Evolutionary conservation across 306 rosid genomes (phyloP).

Genomic region (Rosa lucieae): DNA sequence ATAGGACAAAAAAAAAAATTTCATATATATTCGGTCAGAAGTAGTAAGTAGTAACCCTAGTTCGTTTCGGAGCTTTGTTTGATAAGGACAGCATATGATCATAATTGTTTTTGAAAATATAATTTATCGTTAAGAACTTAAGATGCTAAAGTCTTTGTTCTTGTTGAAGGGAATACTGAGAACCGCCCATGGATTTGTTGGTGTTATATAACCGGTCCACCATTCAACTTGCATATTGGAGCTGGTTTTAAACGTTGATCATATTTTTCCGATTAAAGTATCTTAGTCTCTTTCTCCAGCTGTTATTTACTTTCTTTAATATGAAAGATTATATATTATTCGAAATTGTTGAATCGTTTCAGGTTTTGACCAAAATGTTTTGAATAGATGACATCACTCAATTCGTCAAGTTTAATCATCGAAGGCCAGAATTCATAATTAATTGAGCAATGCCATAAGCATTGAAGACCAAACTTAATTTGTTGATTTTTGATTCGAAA

Average conservation of each 20-base stretch:
- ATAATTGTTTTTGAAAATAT: no score
- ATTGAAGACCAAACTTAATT: background rate
- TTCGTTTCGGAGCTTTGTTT: no score
- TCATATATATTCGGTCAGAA: no score
- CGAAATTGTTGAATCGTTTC: background rate
- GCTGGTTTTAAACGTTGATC: background rate
- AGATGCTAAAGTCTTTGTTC: background rate
- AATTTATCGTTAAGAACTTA: background rate
- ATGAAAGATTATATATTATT: background rate
- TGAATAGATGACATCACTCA: background rate
- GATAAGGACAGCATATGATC: no score
- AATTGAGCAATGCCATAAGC: background rate
- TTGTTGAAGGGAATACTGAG: constrained; percentile 8
- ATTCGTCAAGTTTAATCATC: background rate
- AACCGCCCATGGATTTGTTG: constrained; percentile 23
- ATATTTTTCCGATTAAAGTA: no score
- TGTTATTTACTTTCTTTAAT: background rate
- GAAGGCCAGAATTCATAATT: background rate
- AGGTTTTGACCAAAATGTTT: background rate
- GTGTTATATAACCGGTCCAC: constrained; percentile 6
- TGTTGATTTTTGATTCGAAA: background rate
- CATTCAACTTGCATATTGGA: background rate
- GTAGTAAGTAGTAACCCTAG: no score
- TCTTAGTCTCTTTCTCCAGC: background rate
- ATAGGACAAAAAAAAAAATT: no score